phyloP scores from a whole-genome alignment of 306 rosid species.

The Astragalus membranaceus region DNA sequence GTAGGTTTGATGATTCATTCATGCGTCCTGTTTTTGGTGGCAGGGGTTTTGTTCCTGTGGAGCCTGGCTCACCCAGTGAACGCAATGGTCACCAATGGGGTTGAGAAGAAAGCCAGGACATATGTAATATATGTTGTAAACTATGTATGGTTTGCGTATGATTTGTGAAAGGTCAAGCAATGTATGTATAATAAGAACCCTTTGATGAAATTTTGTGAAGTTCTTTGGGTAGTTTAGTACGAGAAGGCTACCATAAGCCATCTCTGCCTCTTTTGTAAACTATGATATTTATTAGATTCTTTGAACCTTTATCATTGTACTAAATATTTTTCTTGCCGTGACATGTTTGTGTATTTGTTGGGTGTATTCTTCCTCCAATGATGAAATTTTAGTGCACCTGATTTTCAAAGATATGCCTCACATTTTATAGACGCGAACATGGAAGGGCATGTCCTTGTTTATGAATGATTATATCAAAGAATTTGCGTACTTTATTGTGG shows the following conservation, averaged over 20 bases:
- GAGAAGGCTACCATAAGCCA: conserved; percentile 17
- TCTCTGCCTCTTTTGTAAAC: conserved; percentile 4
- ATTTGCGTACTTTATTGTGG: neutral
- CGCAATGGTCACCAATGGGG: conserved; percentile 44
- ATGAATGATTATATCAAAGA: neutral
- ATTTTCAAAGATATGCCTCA: neutral
- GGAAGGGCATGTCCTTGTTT: neutral
- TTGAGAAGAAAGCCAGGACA: conserved; percentile 33
- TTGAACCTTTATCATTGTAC: neutral
- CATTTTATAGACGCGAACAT: neutral
- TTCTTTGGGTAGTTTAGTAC: conserved; percentile 7
- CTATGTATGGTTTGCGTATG: conserved; percentile 8
- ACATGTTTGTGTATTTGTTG: neutral
- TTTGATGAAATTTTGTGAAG: conserved; percentile 15
- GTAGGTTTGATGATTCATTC: conserved; percentile 77
- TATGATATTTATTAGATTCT: conserved; percentile 2
- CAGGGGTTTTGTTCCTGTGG: conserved; percentile 93
- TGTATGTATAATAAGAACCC: conserved; percentile 10
- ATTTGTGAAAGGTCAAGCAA: conserved; percentile 13
- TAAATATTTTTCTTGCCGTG: neutral
- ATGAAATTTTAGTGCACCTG: neutral
- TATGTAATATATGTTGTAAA: conserved; percentile 26
- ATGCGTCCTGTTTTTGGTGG: conserved; percentile 99
- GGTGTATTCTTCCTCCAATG: neutral
- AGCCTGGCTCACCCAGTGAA: conserved; percentile 86